These are phyloP conservation scores for Neodidymelliopsis sp. DNA, from an alignment of 2,329 filamentous ascomycete genomes.

Conservation along the genomic window DNA sequence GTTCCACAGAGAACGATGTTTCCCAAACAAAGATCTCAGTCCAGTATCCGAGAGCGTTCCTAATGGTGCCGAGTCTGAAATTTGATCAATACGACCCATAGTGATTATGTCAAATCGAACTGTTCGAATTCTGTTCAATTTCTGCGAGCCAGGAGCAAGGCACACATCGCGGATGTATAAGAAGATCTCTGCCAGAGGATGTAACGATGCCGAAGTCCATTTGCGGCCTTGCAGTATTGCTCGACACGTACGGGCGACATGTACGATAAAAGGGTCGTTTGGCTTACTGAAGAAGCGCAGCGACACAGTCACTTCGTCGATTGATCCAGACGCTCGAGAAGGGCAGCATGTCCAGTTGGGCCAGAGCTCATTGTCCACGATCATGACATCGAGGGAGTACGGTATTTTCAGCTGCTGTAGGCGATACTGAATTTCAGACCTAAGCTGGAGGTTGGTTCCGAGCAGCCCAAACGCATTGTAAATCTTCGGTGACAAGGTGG, in stretches of 20 bases:
- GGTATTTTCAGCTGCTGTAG: not conserved
- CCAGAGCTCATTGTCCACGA: constrained; percentile 14
- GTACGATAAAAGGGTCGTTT: constrained; percentile 13
- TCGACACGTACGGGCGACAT: constrained; percentile 12
- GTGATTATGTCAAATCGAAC: constrained; percentile 6
- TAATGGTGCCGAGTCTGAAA: not conserved
- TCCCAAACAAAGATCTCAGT: constrained; percentile 13
- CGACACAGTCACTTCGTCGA: constrained; percentile 2
- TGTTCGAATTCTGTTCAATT: not conserved
- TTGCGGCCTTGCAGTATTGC: constrained; percentile 13
- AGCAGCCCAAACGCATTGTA: constrained; percentile 11
- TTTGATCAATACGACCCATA: not conserved
- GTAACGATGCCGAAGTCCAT: constrained; percentile 5
- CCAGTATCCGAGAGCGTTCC: not conserved
- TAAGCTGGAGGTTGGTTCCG: constrained; percentile 6
- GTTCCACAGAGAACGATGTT: constrained; percentile 17
- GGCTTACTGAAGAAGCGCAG: constrained; percentile 14
- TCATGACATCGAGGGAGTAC: constrained; percentile 14
- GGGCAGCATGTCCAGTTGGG: constrained; percentile 17
- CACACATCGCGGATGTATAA: constrained; percentile 11
- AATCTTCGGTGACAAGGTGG: not conserved
- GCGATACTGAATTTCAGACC: constrained; percentile 1
- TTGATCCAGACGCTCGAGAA: not conserved
- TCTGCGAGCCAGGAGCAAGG: not conserved
- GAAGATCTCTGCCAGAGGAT: constrained; percentile 9